These are phyloP conservation scores for Aquilaria sinensis DNA, from an alignment of 345 rosid species.

Conservation along the genomic window DNA sequence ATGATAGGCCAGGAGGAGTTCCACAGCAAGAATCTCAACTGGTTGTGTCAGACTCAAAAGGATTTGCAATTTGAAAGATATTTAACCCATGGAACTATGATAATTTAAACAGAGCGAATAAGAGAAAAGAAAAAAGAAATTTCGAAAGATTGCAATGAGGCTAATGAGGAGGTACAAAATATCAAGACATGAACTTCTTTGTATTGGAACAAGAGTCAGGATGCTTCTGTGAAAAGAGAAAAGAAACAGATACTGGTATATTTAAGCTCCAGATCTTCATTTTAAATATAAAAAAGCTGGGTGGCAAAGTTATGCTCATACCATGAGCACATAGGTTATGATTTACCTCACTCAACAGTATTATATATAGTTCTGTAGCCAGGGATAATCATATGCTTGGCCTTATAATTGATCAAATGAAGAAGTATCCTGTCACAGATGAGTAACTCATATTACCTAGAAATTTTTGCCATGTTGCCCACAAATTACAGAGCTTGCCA, in stretches of 20 bases:
- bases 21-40: constrained; percentile 37
- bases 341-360: too few species aligned
- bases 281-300: constrained; percentile 2
- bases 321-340: too few species aligned
- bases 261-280: constrained; percentile 32
- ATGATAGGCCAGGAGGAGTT: constrained; percentile 46
- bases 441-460: too few species aligned
- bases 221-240: constrained; percentile 20
- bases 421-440: too few species aligned
- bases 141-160: constrained; percentile 35
- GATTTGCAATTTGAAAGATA: constrained; percentile 27
- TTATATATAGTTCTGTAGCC: too few species aligned
- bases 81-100: constrained; percentile 21
- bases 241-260: constrained; percentile 20
- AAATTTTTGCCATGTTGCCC: too few species aligned
- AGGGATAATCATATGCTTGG: too few species aligned
- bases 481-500: too few species aligned
- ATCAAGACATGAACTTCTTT: constrained; percentile 35
- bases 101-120: constrained; percentile 29
- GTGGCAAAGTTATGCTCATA: background rate
- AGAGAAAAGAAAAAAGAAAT: constrained; percentile 33
- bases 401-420: too few species aligned
- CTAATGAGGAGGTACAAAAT: constrained; percentile 30
- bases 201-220: constrained; percentile 23
- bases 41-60: constrained; percentile 31